Evolutionary conservation across 1,284 basidiomycete species (phyloP).

Genomic region (Puccinia coronata): DNA sequence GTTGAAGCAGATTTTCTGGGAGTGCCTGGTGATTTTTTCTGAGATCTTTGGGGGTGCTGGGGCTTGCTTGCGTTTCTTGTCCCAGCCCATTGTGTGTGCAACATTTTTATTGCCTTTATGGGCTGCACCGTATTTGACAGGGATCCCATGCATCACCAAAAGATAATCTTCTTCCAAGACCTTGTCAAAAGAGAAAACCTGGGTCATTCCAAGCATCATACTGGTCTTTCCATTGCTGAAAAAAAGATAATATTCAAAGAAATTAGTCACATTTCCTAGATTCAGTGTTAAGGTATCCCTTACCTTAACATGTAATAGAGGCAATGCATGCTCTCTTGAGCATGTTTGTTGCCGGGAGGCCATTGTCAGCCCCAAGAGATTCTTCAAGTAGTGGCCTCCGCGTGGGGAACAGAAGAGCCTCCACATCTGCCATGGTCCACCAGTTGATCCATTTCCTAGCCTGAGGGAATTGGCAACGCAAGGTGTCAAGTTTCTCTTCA

Average conservation of each 20-base stretch:
- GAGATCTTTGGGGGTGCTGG: neutral
- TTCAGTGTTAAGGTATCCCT: neutral
- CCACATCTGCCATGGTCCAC: slow-evolving; percentile 13
- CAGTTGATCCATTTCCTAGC: slow-evolving; percentile 15
- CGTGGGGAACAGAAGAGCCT: neutral
- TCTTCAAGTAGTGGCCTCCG: too few species aligned
- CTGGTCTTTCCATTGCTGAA: neutral
- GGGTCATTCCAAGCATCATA: neutral
- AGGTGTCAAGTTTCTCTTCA: neutral
- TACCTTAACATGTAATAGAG: slow-evolving; percentile 5
- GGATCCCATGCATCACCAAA: neutral
- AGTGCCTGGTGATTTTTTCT: neutral
- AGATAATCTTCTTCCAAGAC: neutral
- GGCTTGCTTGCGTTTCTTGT: too few species aligned
- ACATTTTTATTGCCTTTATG: neutral
- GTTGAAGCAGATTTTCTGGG: too few species aligned
- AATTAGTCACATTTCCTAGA: too few species aligned
- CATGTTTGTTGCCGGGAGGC: neutral
- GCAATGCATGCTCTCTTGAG: neutral
- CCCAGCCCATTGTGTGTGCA: neutral
- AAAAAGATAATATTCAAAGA: neutral
- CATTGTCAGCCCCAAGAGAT: neutral
- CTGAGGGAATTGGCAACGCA: neutral
- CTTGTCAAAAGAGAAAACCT: neutral
- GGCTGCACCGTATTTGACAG: too few species aligned